Percentiles rank a stretch among this genome's conserved stretches.
phyloP scores from a whole-genome alignment of 192 early-diverging fungal genomes.

The Coemansia erecta region DNA sequence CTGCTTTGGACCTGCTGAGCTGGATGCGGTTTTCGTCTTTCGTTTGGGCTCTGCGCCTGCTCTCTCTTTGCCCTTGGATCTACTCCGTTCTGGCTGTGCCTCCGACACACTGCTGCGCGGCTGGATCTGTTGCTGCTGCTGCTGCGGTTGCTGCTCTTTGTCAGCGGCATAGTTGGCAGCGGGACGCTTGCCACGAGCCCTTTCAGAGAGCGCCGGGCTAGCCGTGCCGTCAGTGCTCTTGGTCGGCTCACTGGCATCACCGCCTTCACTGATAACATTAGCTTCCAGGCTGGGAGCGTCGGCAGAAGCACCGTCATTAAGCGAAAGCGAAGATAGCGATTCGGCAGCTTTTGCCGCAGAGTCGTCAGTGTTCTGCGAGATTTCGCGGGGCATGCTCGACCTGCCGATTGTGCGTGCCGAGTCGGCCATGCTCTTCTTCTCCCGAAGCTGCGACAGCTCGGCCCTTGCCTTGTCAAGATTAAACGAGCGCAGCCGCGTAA shows the following conservation, averaged over 20 bases:
- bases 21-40: not conserved
- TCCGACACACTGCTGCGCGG: not conserved
- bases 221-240: conserved; percentile 12
- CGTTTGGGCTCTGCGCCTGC: not conserved
- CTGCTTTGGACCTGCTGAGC: conserved; percentile 5
- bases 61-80: conserved; percentile 8
- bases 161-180: conserved; percentile 14
- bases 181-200: conserved; percentile 71
- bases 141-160: not conserved
- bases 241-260: conserved; percentile 20
- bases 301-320: conserved; percentile 6
- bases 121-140: no score
- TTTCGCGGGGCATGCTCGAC: not conserved
- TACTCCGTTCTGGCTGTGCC: conserved; percentile 5
- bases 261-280: conserved; percentile 23
- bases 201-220: conserved; percentile 64
- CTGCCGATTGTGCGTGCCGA: conserved; percentile 34
- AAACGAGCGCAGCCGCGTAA: conserved; percentile 66
- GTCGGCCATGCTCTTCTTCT: conserved; percentile 49
- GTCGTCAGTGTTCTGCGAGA: not conserved
- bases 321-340: not conserved
- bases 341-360: not conserved
- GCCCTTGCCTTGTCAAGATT: conserved; percentile 62
- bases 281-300: not conserved
- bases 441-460: conserved; percentile 56